Percentiles rank a stretch among this genome's conserved stretches.
Conservation (phyloP, 768 basidiomycete species). For the Filobasidium wieringae region DNA sequence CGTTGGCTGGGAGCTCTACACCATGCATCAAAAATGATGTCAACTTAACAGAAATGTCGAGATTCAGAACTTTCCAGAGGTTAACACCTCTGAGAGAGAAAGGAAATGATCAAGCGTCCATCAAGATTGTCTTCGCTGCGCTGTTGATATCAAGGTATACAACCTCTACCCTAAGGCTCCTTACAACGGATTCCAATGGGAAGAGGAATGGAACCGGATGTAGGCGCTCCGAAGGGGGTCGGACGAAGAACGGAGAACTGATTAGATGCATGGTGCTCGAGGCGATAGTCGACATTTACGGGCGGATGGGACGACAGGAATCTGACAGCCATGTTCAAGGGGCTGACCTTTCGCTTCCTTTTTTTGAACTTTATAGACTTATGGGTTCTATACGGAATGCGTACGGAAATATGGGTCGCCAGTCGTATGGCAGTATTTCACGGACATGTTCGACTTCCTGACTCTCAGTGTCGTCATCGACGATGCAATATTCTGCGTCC, state of each 20-base stretch:
- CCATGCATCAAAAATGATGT: too few relatives aligned
- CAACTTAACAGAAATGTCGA: background rate
- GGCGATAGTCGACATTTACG: too few relatives aligned
- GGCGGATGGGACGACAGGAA: too few relatives aligned
- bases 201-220: background rate
- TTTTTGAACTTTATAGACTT: slow-evolving; percentile 54
- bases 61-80: background rate
- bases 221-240: background rate
- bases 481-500: slow-evolving; percentile 97
- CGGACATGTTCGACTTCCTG: slow-evolving; percentile 99
- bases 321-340: too few relatives aligned
- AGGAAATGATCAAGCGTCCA: slow-evolving; percentile 1
- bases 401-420: slow-evolving; percentile 91
- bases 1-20: background rate
- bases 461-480: slow-evolving; percentile 97
- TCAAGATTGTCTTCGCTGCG: background rate
- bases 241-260: slow-evolving; percentile 8
- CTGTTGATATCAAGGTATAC: background rate
- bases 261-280: background rate
- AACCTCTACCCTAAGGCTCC: background rate
- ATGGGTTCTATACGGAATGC: slow-evolving; percentile 98
- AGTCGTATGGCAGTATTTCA: slow-evolving; percentile 97
- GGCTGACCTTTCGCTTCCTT: too few relatives aligned
- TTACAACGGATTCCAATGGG: background rate
- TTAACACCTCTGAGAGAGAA: background rate